Percentiles rank a stretch among this genome's conserved stretches.
phyloP scores from a whole-genome alignment of 2,329 filamentous ascomycete species.

The Biscogniauxia mediterranea region DNA sequence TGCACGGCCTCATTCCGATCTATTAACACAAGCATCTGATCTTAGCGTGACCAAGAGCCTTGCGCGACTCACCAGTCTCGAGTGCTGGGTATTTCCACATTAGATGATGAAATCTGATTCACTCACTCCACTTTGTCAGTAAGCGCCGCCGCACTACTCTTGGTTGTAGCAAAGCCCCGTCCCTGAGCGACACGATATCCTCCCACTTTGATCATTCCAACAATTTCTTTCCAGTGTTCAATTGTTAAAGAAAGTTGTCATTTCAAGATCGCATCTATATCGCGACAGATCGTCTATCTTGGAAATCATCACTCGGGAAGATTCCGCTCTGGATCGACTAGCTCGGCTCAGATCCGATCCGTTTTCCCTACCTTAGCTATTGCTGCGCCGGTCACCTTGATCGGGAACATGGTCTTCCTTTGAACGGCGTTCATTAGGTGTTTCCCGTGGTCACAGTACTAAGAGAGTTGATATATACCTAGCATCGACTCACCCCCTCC shows the following conservation, averaged over 20 bases:
- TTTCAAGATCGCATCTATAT: constrained; percentile 11
- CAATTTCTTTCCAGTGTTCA: constrained; percentile 15
- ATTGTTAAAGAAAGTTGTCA: constrained; percentile 14
- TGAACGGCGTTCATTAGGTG: constrained; percentile 22
- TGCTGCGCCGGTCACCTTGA: constrained; percentile 15
- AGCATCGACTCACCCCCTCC: constrained; percentile 24
- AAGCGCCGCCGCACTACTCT: constrained; percentile 28
- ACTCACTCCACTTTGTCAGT: constrained; percentile 27
- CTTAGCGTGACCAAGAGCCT: constrained; percentile 16
- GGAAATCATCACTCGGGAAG: constrained; percentile 5
- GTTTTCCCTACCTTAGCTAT: constrained; percentile 1
- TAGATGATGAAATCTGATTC: constrained; percentile 21
- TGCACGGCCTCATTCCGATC: constrained; percentile 29
- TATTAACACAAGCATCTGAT: constrained; percentile 19
- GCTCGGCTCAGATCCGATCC: constrained; percentile 17
- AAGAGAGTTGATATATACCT: constrained; percentile 36
- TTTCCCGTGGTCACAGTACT: constrained; percentile 19
- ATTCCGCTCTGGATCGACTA: constrained; percentile 11
- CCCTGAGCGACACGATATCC: constrained; percentile 15
- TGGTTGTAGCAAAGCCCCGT: constrained; percentile 16
- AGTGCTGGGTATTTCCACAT: constrained; percentile 31
- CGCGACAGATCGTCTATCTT: constrained; percentile 4
- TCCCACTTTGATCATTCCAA: constrained; percentile 19
- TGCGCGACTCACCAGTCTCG: constrained; percentile 8
- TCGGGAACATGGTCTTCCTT: constrained; percentile 26